Evolutionary conservation across 495 filamentous ascomycete species (phyloP), one percentile per base, ranked within the genome.

Genomic region (Aspergillus egyptiacus): DNA sequence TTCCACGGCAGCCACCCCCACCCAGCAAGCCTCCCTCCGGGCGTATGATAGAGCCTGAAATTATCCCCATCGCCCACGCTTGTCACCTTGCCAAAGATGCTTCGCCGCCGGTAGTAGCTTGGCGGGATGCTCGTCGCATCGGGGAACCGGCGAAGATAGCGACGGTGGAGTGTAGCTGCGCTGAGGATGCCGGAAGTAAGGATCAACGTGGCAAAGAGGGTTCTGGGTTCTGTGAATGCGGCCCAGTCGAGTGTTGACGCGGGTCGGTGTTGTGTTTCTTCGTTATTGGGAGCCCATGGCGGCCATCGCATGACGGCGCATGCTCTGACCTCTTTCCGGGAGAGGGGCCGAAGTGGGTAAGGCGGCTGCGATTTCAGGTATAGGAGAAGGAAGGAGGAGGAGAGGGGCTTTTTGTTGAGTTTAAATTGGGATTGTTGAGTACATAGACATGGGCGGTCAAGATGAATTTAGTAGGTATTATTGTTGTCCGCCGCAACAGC

Each of bases 31-130:
- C 87, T 72, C 10, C 93, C 93, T 10, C 94, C 93, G 0, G 93
- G 93, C 0, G 89, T 96, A 66, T 98, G 93, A 63, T 85, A 98
- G 7, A 98, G 64, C 42, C 89, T 81, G 63, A 98, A 96, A 53
- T 89, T 89, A 61, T 98, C 93, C 0, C 88, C 94, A 72, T 98
- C 93, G 39, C 94, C 94, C 19, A 98, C 93, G 53, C 86, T 90
- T 22, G 93, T 96, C 3, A 96, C 93, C 46, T 72, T 76, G 6
- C 93, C 93, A 55, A 91, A 83, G 40, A 97, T 55, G 43, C 78
- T 87, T 50, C 89, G 76, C 42, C 69, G 78, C 15, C 87, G 82
- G 58, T 88, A 86, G 43, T 66, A 75, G 7, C 62, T 69, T 2
- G 86, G 80, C 46, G 77, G 76, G 58, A 98, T 90, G 54, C 86